Evolutionary conservation across 352 stramenopile species (phyloP).

Genomic region (Phytophthora europaea): DNA sequence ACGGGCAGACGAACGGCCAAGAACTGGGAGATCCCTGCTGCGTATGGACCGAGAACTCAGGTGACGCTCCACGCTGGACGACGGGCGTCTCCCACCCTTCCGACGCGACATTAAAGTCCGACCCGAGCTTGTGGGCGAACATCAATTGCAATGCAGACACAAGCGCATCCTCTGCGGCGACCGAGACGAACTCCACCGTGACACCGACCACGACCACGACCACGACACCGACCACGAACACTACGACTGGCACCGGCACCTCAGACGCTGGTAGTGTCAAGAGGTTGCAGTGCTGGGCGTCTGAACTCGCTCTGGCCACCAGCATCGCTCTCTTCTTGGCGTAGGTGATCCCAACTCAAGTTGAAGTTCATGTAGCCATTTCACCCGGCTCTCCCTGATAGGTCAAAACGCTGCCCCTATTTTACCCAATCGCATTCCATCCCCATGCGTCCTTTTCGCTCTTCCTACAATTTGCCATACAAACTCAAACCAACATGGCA

Average conservation of each 20-base stretch:
- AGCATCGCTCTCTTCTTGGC: background rate
- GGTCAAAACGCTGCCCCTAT: background rate
- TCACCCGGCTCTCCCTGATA: background rate
- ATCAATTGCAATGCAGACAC: background rate
- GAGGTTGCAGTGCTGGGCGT: background rate
- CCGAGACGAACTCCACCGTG: background rate
- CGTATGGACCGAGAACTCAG: background rate
- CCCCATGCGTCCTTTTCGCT: constrained; percentile 10
- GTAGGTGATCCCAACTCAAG: background rate
- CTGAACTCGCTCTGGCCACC: background rate
- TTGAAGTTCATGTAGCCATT: constrained; percentile 17
- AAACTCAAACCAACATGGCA: constrained; percentile 22
- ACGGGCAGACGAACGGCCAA: constrained; percentile 4
- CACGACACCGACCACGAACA: background rate
- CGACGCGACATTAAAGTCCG: background rate
- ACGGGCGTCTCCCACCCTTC: background rate
- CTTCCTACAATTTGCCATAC: constrained; percentile 9
- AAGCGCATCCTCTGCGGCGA: background rate
- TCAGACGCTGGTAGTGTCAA: background rate
- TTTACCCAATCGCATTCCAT: constrained; percentile 10
- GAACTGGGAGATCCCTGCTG: constrained; percentile 1
- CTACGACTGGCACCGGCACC: background rate
- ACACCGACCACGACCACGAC: background rate
- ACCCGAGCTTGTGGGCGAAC: background rate
- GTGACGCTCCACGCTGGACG: background rate